These are phyloP conservation scores for Mycena alexandri DNA, from an alignment of 768 basidiomycete species.

Conservation along the genomic window DNA sequence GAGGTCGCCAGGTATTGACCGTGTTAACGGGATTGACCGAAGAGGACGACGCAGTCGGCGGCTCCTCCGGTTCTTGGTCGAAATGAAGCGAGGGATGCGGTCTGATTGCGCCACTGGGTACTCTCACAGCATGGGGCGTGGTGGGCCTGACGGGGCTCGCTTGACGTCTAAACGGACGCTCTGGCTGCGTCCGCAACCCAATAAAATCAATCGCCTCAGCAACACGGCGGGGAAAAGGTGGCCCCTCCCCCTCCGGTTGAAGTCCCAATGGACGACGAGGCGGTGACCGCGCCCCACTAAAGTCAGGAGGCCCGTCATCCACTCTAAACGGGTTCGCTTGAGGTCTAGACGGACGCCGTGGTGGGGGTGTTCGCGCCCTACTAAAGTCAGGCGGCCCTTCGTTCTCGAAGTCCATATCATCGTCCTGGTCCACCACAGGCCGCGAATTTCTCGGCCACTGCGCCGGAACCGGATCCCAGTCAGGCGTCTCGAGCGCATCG, in stretches of 20 bases:
- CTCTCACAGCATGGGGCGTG: conserved; percentile 12
- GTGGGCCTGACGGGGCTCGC: not conserved
- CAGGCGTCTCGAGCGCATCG: conserved; percentile 26
- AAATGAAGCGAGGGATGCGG: not conserved
- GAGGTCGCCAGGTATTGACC: conserved; percentile 1
- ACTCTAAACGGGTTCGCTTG: too few relatives aligned
- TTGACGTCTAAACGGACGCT: not conserved
- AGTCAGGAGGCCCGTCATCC: too few relatives aligned
- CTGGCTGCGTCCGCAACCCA: not conserved
- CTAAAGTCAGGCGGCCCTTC: too few relatives aligned
- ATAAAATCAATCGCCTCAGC: conserved; percentile 6
- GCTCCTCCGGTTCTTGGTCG: conserved; percentile 22
- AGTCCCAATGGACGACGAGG: too few relatives aligned
- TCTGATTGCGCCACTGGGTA: conserved; percentile 3
- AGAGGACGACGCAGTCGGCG: conserved; percentile 21
- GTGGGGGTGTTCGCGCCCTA: too few relatives aligned
- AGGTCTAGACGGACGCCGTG: too few relatives aligned
- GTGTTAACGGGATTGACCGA: conserved; percentile 23
- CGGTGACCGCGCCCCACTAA: too few relatives aligned
- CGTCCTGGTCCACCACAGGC: not conserved
- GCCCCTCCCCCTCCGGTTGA: too few relatives aligned
- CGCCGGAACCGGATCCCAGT: conserved; percentile 10
- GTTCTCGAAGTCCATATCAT: conserved; percentile 18
- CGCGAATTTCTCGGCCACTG: not conserved
- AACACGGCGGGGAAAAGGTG: conserved; percentile 2